Base-by-base conservation (phyloP, 495 filamentous ascomycete genomes). In the Tuber indicum region DNA sequence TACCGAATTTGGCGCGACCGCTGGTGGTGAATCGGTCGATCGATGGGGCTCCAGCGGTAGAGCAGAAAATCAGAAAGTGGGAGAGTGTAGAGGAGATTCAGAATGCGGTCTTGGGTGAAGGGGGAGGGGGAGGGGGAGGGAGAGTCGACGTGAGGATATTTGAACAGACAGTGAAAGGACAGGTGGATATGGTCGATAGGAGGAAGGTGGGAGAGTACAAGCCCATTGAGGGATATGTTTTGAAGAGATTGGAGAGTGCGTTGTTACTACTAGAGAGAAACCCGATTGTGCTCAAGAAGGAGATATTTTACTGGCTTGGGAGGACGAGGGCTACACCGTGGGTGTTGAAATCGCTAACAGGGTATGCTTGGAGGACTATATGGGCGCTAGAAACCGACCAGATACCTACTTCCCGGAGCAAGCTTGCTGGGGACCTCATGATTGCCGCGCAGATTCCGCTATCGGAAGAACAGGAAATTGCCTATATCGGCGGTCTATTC, bases 401-500 rank as follows among this genome's bases (percentile, higher is more conserved):
- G 16, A 79, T 83, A 19, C 82, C 82, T 26, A 72, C 82, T 12
- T 74, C 62, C 17, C 73, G 82, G 45, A 83, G 76, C 26, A 73
- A 70, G 26, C 43, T 82, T 26, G 77, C 81, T 43, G 82, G 81
- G 19, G 76, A 83, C 44, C 73, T 81, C 62, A 83, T 83, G 81
- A 73, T 72, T 10, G n/a, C 72, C 23, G 75, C 79, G 5, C 73
- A 73, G 3, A 52, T 79, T 10, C 76, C 71, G n/a, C 58, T 83
- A 73, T 77, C 42, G 1, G 79, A 81, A 17, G 76, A 79, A 42
- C 82, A 83, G 58, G 75, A 83, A 47, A 74, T 83, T 6, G 75
- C 72, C 14, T 81, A 83, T 44, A 83, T 83, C 32, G 82, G 82
- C 8, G 82, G 79, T 39, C 44, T 83, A 26, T 83, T 81, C 47